Evolutionary conservation across 75 land plant genomes (phyloP).

Genomic region (Cunninghamia lanceolata): DNA sequence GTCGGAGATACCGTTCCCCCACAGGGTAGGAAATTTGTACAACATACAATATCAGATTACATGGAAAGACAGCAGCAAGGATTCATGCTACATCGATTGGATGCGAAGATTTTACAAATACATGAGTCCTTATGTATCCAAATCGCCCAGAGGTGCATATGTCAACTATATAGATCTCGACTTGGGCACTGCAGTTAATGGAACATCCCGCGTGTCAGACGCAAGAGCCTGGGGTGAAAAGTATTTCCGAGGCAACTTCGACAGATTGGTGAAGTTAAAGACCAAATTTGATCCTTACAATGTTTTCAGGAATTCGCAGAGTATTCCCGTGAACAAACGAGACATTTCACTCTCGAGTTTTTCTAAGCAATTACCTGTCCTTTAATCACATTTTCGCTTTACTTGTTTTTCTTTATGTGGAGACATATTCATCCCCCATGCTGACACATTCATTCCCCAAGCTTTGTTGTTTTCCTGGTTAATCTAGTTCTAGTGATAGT

Average conservation of each 20-base stretch:
- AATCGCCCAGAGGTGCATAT: too few relatives aligned
- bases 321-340: conserved; percentile 14
- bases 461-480: too few relatives aligned
- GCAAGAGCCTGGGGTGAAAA: conserved; percentile 11
- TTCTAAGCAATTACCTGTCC: too few relatives aligned
- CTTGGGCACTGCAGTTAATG: conserved; percentile 4
- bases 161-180: conserved; percentile 21
- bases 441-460: too few relatives aligned
- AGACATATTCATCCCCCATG: too few relatives aligned
- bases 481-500: too few relatives aligned
- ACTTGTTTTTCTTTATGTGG: too few relatives aligned
- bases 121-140: conserved; percentile 15
- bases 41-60: conserved; percentile 19
- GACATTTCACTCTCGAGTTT: not conserved
- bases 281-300: conserved; percentile 16
- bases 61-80: too few relatives aligned
- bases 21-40: conserved; percentile 28
- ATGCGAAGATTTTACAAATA: conserved; percentile 12
- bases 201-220: not conserved
- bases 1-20: conserved; percentile 21
- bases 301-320: conserved; percentile 21
- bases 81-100: not conserved
- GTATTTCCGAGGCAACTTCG: conserved; percentile 13
- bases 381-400: too few relatives aligned
- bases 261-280: conserved; percentile 12